phyloP scores from a whole-genome alignment of 2,329 filamentous ascomycete genomes.

The Alternaria sp. region DNA sequence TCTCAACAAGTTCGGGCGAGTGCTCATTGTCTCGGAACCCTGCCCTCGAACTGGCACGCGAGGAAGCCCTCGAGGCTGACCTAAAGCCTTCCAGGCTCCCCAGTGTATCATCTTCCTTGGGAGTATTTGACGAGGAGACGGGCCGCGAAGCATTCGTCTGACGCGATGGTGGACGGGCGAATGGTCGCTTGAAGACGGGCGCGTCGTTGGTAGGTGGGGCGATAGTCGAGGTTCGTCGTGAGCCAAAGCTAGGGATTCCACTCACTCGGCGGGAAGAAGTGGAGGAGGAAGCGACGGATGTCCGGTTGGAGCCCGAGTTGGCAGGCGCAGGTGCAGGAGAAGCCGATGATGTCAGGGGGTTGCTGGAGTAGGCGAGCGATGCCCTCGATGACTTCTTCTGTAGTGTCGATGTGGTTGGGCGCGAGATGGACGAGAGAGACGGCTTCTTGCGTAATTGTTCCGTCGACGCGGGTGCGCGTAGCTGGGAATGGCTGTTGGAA shows the following conservation, averaged over 20 bases:
- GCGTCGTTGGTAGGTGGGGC: constrained; percentile 27
- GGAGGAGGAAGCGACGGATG: constrained; percentile 31
- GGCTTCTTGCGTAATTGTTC: constrained; percentile 52
- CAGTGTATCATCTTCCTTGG: constrained; percentile 50
- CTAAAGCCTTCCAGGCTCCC: constrained; percentile 55
- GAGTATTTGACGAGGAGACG: constrained; percentile 15
- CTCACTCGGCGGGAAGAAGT: constrained; percentile 27
- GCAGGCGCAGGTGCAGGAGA: constrained; percentile 20
- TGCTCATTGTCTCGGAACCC: constrained; percentile 46
- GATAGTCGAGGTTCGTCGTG: constrained; percentile 20
- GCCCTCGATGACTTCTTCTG: constrained; percentile 45
- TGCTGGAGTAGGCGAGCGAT: constrained; percentile 38
- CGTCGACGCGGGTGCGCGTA: constrained; percentile 55
- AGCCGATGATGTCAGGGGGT: constrained; percentile 17
- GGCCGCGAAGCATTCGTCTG: constrained; percentile 37
- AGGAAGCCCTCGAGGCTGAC: constrained; percentile 53
- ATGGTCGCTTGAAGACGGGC: constrained; percentile 49
- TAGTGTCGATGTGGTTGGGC: constrained; percentile 26
- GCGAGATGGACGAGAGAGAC: constrained; percentile 36
- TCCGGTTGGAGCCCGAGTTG: constrained; percentile 27
- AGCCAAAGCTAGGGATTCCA: constrained; percentile 28
- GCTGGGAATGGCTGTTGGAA: constrained; percentile 49
- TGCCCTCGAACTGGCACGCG: constrained; percentile 47
- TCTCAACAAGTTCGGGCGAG: constrained; percentile 25
- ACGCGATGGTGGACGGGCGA: constrained; percentile 46